Conservation (phyloP, 2,329 filamentous ascomycete genomes). For the Phaeosphaeria sp. region DNA sequence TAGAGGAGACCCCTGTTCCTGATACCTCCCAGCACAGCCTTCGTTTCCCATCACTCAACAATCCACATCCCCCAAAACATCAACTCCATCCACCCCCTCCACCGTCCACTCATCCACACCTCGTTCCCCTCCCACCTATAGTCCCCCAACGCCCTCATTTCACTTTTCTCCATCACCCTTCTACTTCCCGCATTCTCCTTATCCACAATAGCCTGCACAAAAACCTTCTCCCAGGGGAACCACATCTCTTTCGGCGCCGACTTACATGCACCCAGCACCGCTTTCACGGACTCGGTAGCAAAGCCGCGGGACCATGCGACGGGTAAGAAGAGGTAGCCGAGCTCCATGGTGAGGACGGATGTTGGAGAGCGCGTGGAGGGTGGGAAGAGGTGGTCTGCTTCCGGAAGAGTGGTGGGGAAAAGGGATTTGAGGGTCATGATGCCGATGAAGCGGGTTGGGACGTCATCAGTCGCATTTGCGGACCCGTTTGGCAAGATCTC, state of each 20-base stretch:
- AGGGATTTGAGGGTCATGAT: constrained; percentile 23
- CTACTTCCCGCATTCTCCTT: constrained; percentile 35
- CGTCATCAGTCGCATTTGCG: constrained; percentile 11
- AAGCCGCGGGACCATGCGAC: constrained; percentile 29
- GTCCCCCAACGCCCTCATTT: constrained; percentile 33
- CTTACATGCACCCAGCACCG: constrained; percentile 26
- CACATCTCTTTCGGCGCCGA: constrained; percentile 14
- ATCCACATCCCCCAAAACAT: constrained; percentile 33
- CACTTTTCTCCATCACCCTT: constrained; percentile 41
- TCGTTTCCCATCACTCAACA: no score
- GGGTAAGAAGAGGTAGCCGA: constrained; percentile 31
- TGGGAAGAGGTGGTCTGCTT: constrained; percentile 19
- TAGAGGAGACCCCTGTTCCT: no score
- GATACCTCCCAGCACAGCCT: no score
- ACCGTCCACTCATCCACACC: constrained; percentile 32
- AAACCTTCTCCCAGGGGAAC: constrained; percentile 33
- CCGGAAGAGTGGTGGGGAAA: constrained; percentile 11
- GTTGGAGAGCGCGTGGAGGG: constrained; percentile 5
- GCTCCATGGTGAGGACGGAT: constrained; percentile 26
- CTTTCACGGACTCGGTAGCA: constrained; percentile 27
- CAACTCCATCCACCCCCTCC: constrained; percentile 28
- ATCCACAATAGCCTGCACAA: constrained; percentile 42
- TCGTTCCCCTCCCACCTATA: constrained; percentile 31
- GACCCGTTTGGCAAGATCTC: neutral
- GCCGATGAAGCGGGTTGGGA: constrained; percentile 27